Evolutionary conservation across 2,329 filamentous ascomycete species (phyloP), one percentile per base, ranked within the genome.

Genomic region (Colletotrichum trifolii): DNA sequence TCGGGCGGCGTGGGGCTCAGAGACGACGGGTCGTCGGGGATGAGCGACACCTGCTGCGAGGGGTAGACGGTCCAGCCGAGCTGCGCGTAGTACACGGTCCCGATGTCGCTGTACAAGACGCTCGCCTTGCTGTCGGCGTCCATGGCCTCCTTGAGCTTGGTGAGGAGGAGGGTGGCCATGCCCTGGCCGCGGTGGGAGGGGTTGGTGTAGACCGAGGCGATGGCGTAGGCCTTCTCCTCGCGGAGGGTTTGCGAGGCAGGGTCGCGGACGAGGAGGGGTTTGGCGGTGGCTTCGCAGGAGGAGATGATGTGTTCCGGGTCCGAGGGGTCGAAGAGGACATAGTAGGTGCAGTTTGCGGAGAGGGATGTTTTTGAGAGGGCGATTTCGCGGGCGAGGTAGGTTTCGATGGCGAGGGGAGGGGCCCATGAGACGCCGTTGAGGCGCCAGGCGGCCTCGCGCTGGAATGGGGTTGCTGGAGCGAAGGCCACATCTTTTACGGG

Each of bases 161-260:
- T 69, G 43, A 80, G 68, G 60, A 80, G 72, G 61, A 69, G 67
- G n/a, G 71, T 73, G 1, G 77, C 78, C 72, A 78, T 75, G 34
- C 78, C 77, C 7, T 70, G 62, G 38, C 69, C 69, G 45, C 77
- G 75, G 46, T 75, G 73, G 17, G 73, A 67, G 6, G 73, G 71
- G 48, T 74, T 73, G 7, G 78, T 81, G 67, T 75, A 76, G 13
- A 80, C 68, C 47, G 77, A 74, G 53, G 75, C 73, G 48, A 80
- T 72, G 54, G 72, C 67, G 61, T 73, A 75, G n/a, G 72, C 74
- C 13, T 68, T 69, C 48, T 69, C 72, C 9, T 72, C 62, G 13
- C 70, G 65, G 25, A 72, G 68, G 34, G 72, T 70, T 60, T 54
- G 53, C 66, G 67, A 46, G 25, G 52, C 47, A 55, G 68, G 70